These are phyloP conservation scores for Populus pruinosa DNA, from an alignment of 345 rosid genomes.

Conservation along the genomic window DNA sequence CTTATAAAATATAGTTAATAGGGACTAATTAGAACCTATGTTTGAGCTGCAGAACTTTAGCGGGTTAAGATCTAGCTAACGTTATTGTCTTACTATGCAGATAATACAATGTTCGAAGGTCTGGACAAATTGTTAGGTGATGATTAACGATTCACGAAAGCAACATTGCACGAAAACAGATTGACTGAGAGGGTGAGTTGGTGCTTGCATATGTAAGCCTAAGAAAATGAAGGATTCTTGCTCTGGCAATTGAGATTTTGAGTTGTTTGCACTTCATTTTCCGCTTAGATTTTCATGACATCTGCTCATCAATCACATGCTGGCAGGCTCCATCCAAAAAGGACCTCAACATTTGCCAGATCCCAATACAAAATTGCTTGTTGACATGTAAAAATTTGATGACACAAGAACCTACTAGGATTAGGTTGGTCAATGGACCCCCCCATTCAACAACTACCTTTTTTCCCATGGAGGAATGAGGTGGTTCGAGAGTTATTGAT, in stretches of 20 bases:
- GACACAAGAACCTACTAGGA: not conserved
- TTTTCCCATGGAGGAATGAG: not conserved
- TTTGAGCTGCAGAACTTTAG: not conserved
- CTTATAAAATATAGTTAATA: not conserved
- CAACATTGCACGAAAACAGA: not conserved
- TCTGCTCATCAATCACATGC: not conserved
- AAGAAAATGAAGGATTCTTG: not conserved
- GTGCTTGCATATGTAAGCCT: not conserved
- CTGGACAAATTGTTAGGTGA: not conserved
- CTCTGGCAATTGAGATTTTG: not conserved
- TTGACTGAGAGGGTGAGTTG: not conserved
- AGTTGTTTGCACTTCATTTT: constrained; percentile 6
- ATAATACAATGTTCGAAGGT: not conserved
- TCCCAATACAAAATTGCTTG: not conserved
- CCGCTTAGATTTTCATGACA: not conserved
- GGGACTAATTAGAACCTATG: not conserved
- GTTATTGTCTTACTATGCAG: not conserved
- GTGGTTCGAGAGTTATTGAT: not conserved
- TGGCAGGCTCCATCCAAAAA: not conserved
- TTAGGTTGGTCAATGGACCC: constrained; percentile 2
- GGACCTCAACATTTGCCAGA: not conserved
- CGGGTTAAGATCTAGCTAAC: not conserved
- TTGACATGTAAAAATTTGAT: not conserved
- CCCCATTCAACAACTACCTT: not conserved
- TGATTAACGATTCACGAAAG: not conserved